Percentiles rank a stretch among this genome's conserved stretches.
phyloP scores from a whole-genome alignment of 2,329 filamentous ascomycete species.

The Xylaria sp. region DNA sequence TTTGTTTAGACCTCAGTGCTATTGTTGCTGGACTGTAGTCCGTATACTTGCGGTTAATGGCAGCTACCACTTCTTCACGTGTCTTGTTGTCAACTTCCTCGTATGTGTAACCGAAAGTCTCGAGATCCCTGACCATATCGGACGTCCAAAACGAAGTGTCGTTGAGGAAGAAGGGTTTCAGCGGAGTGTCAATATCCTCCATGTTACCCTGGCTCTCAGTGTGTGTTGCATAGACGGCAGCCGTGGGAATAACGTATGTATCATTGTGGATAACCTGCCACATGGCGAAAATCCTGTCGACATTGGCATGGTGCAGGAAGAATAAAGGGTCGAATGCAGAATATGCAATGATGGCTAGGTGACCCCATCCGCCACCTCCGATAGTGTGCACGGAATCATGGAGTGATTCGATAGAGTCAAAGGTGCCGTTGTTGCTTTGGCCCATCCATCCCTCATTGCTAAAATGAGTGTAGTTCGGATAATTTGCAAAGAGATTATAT shows the following conservation, averaged over 20 bases:
- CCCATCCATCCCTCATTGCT: constrained; percentile 70
- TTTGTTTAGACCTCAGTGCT: constrained; percentile 19
- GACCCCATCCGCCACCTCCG: constrained; percentile 58
- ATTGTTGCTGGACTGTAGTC: constrained; percentile 48
- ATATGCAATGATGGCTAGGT: constrained; percentile 73
- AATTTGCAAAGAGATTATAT: constrained; percentile 70
- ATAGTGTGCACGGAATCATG: constrained; percentile 68
- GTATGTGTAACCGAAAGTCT: constrained; percentile 76
- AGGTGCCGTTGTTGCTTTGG: constrained; percentile 49
- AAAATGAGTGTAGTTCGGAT: constrained; percentile 70
- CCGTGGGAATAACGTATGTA: constrained; percentile 66
- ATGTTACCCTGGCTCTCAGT: constrained; percentile 60
- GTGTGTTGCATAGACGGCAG: constrained; percentile 64
- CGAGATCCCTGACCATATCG: constrained; percentile 62
- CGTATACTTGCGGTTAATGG: constrained; percentile 69
- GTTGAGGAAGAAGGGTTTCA: constrained; percentile 71
- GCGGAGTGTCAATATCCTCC: constrained; percentile 60
- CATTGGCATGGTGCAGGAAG: constrained; percentile 76
- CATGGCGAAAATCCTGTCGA: constrained; percentile 76
- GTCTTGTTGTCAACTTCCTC: constrained; percentile 62
- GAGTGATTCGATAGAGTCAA: constrained; percentile 69
- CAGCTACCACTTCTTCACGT: constrained; percentile 50
- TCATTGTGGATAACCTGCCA: constrained; percentile 78
- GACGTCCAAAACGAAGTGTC: constrained; percentile 72
- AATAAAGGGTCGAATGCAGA: constrained; percentile 82